These are phyloP conservation scores for Nemania serpens DNA, from an alignment of 2,329 filamentous ascomycete genomes.

Conservation along the genomic window DNA sequence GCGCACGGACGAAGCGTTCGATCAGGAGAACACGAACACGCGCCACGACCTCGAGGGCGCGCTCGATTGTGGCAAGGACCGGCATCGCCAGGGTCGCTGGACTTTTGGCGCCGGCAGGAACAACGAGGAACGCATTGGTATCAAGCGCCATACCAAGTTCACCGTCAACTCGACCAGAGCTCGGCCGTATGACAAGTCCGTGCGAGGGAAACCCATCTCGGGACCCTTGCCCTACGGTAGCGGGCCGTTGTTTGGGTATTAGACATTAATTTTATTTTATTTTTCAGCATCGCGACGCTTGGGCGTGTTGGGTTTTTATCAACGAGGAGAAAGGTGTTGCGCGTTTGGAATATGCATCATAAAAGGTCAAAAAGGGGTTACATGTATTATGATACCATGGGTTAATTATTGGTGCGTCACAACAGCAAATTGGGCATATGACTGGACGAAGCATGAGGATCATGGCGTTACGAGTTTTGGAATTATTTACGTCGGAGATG, in stretches of 20 bases:
- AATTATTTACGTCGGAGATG: too few species aligned
- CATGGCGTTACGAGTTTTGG: constrained; percentile 23
- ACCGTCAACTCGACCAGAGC: constrained; percentile 36
- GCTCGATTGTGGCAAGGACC: constrained; percentile 60
- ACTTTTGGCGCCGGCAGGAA: constrained; percentile 51
- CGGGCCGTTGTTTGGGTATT: constrained; percentile 30
- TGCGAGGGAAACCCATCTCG: constrained; percentile 34
- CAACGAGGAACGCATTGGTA: constrained; percentile 38
- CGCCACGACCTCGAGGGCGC: constrained; percentile 71
- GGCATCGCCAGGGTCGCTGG: constrained; percentile 57
- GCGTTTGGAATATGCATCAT: too few species aligned
- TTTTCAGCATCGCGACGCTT: neutral
- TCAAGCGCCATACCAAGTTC: constrained; percentile 39
- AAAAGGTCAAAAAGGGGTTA: neutral
- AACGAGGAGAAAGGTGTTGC: neutral
- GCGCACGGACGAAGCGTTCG: constrained; percentile 73
- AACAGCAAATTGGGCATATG: constrained; percentile 3
- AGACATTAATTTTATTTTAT: neutral
- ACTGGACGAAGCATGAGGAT: constrained; percentile 23
- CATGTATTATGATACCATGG: constrained; percentile 23
- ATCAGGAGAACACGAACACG: constrained; percentile 59
- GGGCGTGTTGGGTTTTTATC: constrained; percentile 2
- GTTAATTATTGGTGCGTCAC: neutral
- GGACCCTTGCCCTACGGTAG: constrained; percentile 31
- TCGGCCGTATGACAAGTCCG: constrained; percentile 31